Percentiles rank a stretch among this genome's conserved stretches.
Evolutionary conservation across 768 basidiomycete species (phyloP).

Genomic region (Lactarius sanguifluus): DNA sequence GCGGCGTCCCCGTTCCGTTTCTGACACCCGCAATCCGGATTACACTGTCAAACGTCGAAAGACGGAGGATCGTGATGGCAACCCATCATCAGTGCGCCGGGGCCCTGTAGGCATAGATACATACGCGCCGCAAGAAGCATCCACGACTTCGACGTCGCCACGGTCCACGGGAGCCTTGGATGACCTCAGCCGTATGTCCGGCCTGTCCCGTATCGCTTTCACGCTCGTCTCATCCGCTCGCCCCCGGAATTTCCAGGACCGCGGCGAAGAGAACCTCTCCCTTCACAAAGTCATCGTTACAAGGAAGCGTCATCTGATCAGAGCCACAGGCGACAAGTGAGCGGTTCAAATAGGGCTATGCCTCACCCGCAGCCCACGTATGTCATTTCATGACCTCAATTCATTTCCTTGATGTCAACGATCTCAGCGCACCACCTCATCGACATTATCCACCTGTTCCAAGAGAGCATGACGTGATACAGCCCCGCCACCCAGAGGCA

Average conservation of each 20-base stretch:
- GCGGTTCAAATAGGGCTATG: conserved; percentile 16
- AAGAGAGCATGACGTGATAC: conserved; percentile 9
- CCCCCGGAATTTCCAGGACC: conserved; percentile 25
- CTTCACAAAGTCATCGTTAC: conserved; percentile 29
- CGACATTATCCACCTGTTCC: conserved; percentile 15
- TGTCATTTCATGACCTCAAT: neutral
- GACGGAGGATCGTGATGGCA: conserved; percentile 21
- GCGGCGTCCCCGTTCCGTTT: conserved; percentile 22
- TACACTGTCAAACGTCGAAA: conserved; percentile 26
- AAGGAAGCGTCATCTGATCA: conserved; percentile 20
- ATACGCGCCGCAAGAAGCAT: conserved; percentile 15
- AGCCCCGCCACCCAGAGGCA: conserved; percentile 13
- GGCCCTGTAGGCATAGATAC: conserved; percentile 19
- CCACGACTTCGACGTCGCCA: conserved; percentile 25
- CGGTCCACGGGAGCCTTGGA: conserved; percentile 19
- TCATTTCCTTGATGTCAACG: neutral
- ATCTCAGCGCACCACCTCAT: conserved; percentile 22
- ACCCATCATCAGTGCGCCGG: conserved; percentile 17
- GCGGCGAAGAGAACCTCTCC: conserved; percentile 26
- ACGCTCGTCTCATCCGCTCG: conserved; percentile 19
- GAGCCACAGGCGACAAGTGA: conserved; percentile 5
- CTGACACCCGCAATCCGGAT: conserved; percentile 22
- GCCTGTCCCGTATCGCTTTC: conserved; percentile 21
- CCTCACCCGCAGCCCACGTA: conserved; percentile 21
- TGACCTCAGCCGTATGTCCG: conserved; percentile 29